Conservation (phyloP, 768 basidiomycete species). For the Hygrophorus russula region DNA sequence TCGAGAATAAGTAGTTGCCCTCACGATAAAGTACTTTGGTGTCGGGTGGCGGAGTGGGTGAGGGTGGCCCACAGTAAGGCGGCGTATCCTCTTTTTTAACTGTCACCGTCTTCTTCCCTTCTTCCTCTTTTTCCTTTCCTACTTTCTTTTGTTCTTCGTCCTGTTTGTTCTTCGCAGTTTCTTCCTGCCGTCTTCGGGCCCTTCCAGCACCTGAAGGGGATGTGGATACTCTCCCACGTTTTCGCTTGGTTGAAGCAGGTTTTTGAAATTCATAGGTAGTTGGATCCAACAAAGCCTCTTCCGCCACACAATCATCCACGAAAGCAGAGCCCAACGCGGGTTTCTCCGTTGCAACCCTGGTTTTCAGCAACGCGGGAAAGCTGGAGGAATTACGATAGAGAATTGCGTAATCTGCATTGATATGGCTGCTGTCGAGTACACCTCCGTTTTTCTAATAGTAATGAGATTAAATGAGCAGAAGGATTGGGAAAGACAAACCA, state of each 20-base stretch:
- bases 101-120: background rate
- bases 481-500: conserved; percentile 6
- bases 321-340: conserved; percentile 43
- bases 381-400: conserved; percentile 36
- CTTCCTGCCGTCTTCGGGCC: background rate
- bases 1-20: conserved; percentile 34
- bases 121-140: background rate
- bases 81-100: background rate
- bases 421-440: conserved; percentile 38
- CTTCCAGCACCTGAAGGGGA: background rate
- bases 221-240: background rate
- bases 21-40: conserved; percentile 16
- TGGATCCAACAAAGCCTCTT: conserved; percentile 31
- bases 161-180: background rate
- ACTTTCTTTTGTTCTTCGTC: background rate
- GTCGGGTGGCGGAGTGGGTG: conserved; percentile 38
- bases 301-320: conserved; percentile 38
- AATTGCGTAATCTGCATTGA: conserved; percentile 50
- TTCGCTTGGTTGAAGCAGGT: conserved; percentile 13
- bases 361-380: conserved; percentile 32
- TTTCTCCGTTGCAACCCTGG: conserved; percentile 24
- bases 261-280: conserved; percentile 31
- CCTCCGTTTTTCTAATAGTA: conserved; percentile 52
- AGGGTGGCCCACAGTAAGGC: conserved; percentile 11
- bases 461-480: conserved; percentile 2